These are phyloP conservation scores for Tolypocladium nubicola DNA, from an alignment of 2,329 filamentous ascomycete genomes.

Conservation along the genomic window DNA sequence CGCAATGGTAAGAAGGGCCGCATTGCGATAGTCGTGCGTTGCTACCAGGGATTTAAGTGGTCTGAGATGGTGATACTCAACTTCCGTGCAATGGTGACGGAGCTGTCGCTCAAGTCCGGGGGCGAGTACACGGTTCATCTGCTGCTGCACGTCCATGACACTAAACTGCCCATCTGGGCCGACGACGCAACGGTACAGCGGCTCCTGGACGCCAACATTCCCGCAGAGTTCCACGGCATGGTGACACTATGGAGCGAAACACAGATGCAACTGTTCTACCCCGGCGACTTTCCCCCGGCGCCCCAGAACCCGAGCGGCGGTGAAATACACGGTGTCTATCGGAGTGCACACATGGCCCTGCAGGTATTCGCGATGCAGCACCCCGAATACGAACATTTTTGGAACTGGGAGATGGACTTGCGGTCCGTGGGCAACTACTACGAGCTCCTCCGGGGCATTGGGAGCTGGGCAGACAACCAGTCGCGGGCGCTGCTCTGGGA, in stretches of 20 bases:
- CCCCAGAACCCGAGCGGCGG: constrained; percentile 46
- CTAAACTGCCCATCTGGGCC: constrained; percentile 70
- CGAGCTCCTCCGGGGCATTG: constrained; percentile 60
- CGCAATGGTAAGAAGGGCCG: constrained; percentile 36
- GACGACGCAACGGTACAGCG: constrained; percentile 63
- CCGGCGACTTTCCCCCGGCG: constrained; percentile 58
- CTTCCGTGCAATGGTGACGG: constrained; percentile 69
- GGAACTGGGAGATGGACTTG: constrained; percentile 65
- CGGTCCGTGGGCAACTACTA: constrained; percentile 57
- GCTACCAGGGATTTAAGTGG: constrained; percentile 71
- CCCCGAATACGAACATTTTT: constrained; percentile 55
- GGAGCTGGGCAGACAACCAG: constrained; percentile 56
- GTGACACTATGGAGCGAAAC: constrained; percentile 77
- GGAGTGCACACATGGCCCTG: constrained; percentile 51
- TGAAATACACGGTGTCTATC: constrained; percentile 59
- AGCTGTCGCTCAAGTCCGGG: constrained; percentile 66
- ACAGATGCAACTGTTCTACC: constrained; percentile 72
- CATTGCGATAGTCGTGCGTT: constrained; percentile 69
- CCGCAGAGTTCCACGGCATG: constrained; percentile 69
- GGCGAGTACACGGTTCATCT: constrained; percentile 79
- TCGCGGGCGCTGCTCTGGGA: constrained; percentile 69
- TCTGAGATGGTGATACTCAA: constrained; percentile 69
- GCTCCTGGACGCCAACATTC: constrained; percentile 55
- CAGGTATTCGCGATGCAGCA: constrained; percentile 54
- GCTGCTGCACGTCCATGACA: constrained; percentile 73